A percentile compares a stretch with the other conserved stretches of the same genome.
These are phyloP conservation scores for Chrysopogon serrulatus DNA, from an alignment of 176 grass and related monocot species.

Conservation along the genomic window DNA sequence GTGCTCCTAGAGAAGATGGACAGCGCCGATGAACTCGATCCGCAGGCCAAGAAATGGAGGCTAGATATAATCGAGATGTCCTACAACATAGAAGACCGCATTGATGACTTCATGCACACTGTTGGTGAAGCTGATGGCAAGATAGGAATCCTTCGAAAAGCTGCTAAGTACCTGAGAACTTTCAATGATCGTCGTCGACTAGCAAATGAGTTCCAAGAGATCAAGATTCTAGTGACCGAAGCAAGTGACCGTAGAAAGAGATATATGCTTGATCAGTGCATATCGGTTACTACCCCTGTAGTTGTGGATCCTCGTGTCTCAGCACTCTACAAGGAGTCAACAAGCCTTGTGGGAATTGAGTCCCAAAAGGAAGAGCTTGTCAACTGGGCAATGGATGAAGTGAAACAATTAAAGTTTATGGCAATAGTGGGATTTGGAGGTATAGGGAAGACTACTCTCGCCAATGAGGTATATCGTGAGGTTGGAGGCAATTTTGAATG, in stretches of 20 bases:
- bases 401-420: no score
- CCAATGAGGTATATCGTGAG: neutral
- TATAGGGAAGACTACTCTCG: no score
- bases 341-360: no score
- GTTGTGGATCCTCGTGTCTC: neutral
- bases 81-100: no score
- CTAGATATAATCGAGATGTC: neutral
- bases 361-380: no score
- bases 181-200: neutral
- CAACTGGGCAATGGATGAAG: no score
- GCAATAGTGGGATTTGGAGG: no score
- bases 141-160: neutral
- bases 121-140: no score
- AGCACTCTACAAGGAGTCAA: no score
- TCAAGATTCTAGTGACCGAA: neutral
- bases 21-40: neutral
- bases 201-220: neutral
- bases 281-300: neutral
- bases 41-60: neutral
- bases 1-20: neutral
- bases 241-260: neutral
- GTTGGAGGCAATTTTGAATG: neutral
- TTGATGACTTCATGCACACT: no score
- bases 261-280: neutral
- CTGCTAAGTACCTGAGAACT: no score